phyloP scores from a whole-genome alignment of 352 stramenopile genomes.

The Thalassiosira sp. region DNA sequence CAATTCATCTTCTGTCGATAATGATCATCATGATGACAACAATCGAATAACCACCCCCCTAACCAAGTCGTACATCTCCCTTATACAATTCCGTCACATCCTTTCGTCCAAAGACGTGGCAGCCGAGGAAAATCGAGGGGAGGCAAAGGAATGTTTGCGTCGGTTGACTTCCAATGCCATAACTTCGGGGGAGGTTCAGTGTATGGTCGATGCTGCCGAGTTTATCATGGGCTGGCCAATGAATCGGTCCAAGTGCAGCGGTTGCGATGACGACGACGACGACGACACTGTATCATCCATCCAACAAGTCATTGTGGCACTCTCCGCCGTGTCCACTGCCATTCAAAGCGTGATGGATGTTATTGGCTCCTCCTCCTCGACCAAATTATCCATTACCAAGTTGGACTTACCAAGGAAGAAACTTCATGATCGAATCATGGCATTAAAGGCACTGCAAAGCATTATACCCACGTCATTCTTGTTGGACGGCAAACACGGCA shows the following conservation, averaged over 20 bases:
- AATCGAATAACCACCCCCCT: slow-evolving; percentile 27
- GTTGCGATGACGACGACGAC: slow-evolving; percentile 4
- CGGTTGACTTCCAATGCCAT: slow-evolving; percentile 34
- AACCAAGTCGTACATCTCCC: slow-evolving; percentile 44
- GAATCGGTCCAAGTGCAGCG: background rate
- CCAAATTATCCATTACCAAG: slow-evolving; percentile 12
- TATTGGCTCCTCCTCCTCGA: slow-evolving; percentile 19
- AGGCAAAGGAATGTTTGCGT: slow-evolving; percentile 59
- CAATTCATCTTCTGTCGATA: background rate
- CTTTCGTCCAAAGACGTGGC: slow-evolving; percentile 36
- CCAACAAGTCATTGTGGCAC: slow-evolving; percentile 40
- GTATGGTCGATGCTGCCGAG: slow-evolving; percentile 51
- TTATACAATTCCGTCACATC: slow-evolving; percentile 53
- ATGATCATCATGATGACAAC: background rate
- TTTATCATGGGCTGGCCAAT: slow-evolving; percentile 55
- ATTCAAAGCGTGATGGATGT: slow-evolving; percentile 38
- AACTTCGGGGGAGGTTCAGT: slow-evolving; percentile 31
- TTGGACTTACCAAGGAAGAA: slow-evolving; percentile 45
- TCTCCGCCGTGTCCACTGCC: slow-evolving; percentile 50
- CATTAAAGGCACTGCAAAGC: slow-evolving; percentile 49
- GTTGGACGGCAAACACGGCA: slow-evolving; percentile 10
- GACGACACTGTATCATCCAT: no score
- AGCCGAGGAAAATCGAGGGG: slow-evolving; percentile 19
- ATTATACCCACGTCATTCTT: background rate
- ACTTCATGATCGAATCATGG: slow-evolving; percentile 51